A percentile compares a stretch with the other conserved stretches of the same genome.
These are phyloP conservation scores for Dactylellina parvicollis DNA, from an alignment of 2,329 filamentous ascomycete genomes.

Conservation along the genomic window DNA sequence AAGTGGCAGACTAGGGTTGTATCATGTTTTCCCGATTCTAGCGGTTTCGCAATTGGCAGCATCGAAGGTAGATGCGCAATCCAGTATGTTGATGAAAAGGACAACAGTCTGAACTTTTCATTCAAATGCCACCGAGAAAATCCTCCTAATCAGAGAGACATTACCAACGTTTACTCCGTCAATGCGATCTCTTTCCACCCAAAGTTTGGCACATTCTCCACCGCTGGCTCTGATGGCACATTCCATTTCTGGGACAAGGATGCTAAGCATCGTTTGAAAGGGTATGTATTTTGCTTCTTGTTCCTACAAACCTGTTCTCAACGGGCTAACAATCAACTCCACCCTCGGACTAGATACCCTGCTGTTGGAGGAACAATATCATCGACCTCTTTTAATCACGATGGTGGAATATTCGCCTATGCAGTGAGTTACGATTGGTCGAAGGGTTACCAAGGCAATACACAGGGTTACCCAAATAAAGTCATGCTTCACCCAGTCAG, in stretches of 20 bases:
- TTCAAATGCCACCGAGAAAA: conserved; percentile 98
- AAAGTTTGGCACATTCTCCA: conserved; percentile 96
- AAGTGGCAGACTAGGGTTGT: conserved; percentile 98
- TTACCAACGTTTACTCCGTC: conserved; percentile 90
- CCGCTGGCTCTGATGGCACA: conserved; percentile 91
- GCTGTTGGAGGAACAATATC: conserved; percentile 86
- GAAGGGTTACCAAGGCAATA: conserved; percentile 92
- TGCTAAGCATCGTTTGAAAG: conserved; percentile 87
- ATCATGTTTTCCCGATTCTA: conserved; percentile 90
- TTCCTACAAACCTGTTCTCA: neutral
- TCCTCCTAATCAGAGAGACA: conserved; percentile 71
- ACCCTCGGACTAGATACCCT: conserved; percentile 68
- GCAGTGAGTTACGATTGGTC: conserved; percentile 98
- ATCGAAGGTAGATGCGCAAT: conserved; percentile 98
- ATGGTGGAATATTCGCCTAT: conserved; percentile 84
- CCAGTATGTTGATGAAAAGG: conserved; percentile 97
- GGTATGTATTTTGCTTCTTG: conserved; percentile 60
- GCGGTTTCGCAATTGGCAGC: conserved; percentile 92
- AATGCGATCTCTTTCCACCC: conserved; percentile 99
- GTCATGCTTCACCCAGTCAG: conserved; percentile 83
- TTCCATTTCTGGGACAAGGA: conserved; percentile 98
- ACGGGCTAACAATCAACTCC: neutral
- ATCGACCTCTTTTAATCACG: conserved; percentile 88
- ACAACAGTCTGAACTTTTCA: conserved; percentile 85
- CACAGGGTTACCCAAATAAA: conserved; percentile 76